Evolutionary conservation across 352 stramenopile genomes (phyloP).

Genomic region (Globisporangium apiculatum): DNA sequence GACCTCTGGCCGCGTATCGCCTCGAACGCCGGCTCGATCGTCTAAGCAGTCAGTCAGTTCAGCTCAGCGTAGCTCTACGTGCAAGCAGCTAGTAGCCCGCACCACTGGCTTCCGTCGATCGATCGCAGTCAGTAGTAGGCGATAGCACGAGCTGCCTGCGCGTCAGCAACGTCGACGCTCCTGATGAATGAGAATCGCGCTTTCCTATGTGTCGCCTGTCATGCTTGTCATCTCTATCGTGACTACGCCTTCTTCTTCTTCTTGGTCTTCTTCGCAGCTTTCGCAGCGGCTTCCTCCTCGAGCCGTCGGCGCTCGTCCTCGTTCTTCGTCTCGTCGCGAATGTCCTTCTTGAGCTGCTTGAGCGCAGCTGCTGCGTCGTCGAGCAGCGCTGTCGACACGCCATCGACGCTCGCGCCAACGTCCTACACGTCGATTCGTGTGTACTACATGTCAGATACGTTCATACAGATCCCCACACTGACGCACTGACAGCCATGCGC

Average conservation of each 20-base stretch:
- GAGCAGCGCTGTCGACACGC: conserved; percentile 41
- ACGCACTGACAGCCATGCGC: not conserved
- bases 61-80: not conserved
- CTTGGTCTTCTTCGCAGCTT: conserved; percentile 75
- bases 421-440: conserved; percentile 20
- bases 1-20: conserved; percentile 99
- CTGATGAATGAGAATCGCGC: conserved; percentile 21
- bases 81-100: too few species aligned
- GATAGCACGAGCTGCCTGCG: not conserved
- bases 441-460: not conserved
- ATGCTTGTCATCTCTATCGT: too few species aligned
- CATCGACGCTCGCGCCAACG: conserved; percentile 28
- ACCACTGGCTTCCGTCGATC: too few species aligned
- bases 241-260: conserved; percentile 44
- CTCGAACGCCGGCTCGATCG: conserved; percentile 98
- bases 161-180: not conserved
- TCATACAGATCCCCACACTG: not conserved
- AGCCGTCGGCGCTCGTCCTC: conserved; percentile 68
- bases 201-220: conserved; percentile 15
- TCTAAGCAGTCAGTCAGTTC: conserved; percentile 77
- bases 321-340: conserved; percentile 69
- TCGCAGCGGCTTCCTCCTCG: conserved; percentile 61
- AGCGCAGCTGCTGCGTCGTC: conserved; percentile 49
- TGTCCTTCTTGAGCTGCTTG: conserved; percentile 80
- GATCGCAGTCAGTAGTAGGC: not conserved